Evolutionary conservation across 257 asterid species (phyloP).

Genomic region (Knoxia roxburghii): DNA sequence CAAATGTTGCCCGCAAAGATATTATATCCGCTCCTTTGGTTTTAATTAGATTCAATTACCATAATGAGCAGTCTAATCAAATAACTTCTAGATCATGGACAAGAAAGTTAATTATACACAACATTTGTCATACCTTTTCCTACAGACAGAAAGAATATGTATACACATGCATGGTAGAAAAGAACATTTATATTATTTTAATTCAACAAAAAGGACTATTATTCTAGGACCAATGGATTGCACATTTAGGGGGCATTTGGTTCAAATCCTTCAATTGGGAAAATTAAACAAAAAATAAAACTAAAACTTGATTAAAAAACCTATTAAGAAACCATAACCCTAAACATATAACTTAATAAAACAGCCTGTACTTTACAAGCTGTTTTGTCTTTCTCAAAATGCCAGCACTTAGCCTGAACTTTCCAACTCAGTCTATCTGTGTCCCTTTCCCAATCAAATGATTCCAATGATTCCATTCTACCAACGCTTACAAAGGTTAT

Average conservation of each 20-base stretch:
- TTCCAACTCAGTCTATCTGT: conserved; percentile 5
- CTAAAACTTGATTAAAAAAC: not conserved
- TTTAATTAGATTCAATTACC: not conserved
- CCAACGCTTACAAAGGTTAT: not conserved
- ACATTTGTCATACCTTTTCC: not conserved
- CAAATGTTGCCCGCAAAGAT: not conserved
- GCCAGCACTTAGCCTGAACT: conserved; percentile 1
- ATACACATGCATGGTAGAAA: not conserved
- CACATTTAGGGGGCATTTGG: too few relatives aligned
- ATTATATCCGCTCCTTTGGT: not conserved
- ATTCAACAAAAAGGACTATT: too few relatives aligned
- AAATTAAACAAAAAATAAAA: not conserved
- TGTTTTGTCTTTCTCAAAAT: not conserved
- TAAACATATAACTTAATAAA: too few relatives aligned
- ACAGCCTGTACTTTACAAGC: not conserved
- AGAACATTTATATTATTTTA: too few relatives aligned
- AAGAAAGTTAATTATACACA: not conserved
- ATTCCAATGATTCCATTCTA: not conserved
- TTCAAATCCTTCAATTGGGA: not conserved
- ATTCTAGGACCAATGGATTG: too few relatives aligned
- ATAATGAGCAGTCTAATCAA: not conserved
- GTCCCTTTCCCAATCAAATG: not conserved
- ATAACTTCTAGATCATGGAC: not conserved
- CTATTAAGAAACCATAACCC: not conserved
- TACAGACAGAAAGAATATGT: not conserved